A percentile compares a stretch with the other conserved stretches of the same genome.
Evolutionary conservation across 768 basidiomycete species (phyloP).

Genomic region (Coprinopsis cinerea): DNA sequence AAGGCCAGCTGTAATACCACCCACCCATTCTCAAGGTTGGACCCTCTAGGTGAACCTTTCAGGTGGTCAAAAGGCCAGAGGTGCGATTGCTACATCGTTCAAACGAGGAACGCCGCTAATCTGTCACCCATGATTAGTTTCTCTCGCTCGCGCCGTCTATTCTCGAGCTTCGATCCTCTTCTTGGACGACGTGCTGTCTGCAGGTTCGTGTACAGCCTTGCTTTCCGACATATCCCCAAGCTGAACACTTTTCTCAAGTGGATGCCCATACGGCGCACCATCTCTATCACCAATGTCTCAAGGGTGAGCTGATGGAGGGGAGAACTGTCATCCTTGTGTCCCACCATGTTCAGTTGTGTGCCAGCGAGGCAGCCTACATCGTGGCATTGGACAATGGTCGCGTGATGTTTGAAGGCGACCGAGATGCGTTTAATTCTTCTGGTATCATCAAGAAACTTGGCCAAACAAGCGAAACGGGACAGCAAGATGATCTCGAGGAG

Average conservation of each 20-base stretch:
- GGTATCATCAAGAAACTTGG: neutral
- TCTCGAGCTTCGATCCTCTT: conserved; percentile 78
- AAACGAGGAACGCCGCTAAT: conserved; percentile 36
- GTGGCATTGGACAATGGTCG: conserved; percentile 80
- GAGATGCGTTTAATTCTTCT: conserved; percentile 46
- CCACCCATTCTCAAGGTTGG: neutral
- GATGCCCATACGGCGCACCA: conserved; percentile 93
- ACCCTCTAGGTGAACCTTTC: conserved; percentile 39
- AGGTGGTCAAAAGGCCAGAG: conserved; percentile 64
- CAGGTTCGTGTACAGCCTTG: no score
- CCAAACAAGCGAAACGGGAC: conserved; percentile 40
- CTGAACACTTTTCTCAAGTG: conserved; percentile 85
- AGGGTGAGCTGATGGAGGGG: conserved; percentile 72
- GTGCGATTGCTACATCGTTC: conserved; percentile 30
- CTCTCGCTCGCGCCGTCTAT: conserved; percentile 74
- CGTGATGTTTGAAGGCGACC: conserved; percentile 67
- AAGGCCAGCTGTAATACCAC: neutral
- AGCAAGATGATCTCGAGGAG: conserved; percentile 47
- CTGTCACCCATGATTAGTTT: conserved; percentile 19
- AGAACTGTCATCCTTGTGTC: conserved; percentile 91
- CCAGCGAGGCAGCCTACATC: conserved; percentile 73
- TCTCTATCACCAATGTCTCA: conserved; percentile 76
- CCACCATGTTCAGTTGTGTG: conserved; percentile 88
- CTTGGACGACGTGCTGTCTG: conserved; percentile 75
- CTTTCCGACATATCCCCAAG: conserved; percentile 95